These are phyloP conservation scores for Chiua sp. DNA, from an alignment of 1,284 basidiomycete genomes.

Conservation along the genomic window DNA sequence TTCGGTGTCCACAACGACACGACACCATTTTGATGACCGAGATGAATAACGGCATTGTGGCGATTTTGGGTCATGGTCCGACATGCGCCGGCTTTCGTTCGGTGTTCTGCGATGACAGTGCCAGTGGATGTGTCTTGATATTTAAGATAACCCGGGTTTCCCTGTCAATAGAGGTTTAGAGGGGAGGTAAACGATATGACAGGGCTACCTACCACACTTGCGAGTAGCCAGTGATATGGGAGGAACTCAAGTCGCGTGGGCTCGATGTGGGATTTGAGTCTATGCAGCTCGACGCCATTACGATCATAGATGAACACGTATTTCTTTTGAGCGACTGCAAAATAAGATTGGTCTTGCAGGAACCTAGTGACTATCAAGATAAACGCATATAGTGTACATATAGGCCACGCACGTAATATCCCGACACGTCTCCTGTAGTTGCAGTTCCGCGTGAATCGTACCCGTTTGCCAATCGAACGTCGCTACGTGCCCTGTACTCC, in stretches of 20 bases:
- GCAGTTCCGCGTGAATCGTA: slow-evolving; percentile 86
- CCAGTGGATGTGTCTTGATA: slow-evolving; percentile 99
- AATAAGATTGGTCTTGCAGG: slow-evolving; percentile 91
- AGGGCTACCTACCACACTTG: slow-evolving; percentile 75
- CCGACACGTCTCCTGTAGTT: slow-evolving; percentile 87
- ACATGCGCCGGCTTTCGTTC: slow-evolving; percentile 91
- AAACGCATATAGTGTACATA: background rate
- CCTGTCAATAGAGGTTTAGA: slow-evolving; percentile 47
- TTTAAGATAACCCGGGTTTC: slow-evolving; percentile 90
- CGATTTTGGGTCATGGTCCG: slow-evolving; percentile 90
- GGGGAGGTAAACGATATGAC: background rate
- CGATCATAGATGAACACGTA: slow-evolving; percentile 97
- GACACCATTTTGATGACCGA: slow-evolving; percentile 92
- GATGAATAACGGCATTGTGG: slow-evolving; percentile 91
- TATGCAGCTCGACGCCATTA: slow-evolving; percentile 93
- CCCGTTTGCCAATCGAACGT: slow-evolving; percentile 97
- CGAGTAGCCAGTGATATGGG: slow-evolving; percentile 96
- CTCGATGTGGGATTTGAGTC: slow-evolving; percentile 86
- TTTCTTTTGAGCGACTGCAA: slow-evolving; percentile 96
- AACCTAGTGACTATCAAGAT: slow-evolving; percentile 57
- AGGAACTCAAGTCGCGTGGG: slow-evolving; percentile 92
- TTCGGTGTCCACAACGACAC: slow-evolving; percentile 98
- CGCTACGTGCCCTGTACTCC: slow-evolving; percentile 87
- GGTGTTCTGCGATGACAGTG: slow-evolving; percentile 84
- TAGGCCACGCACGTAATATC: slow-evolving; percentile 79